Evolutionary conservation across 768 basidiomycete species (phyloP).

Genomic region (Macrocybe gigantea): DNA sequence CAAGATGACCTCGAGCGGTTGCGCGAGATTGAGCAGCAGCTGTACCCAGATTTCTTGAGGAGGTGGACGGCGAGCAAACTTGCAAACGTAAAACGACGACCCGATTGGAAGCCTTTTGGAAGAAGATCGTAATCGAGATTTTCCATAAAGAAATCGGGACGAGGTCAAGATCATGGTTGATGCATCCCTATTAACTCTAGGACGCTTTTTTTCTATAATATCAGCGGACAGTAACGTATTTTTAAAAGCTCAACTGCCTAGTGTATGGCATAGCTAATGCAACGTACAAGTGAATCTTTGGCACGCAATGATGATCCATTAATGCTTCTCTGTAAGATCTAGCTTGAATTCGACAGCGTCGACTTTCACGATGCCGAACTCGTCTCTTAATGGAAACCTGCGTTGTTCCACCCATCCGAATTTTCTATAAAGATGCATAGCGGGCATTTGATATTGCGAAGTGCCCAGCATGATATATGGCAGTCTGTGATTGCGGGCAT

Average conservation of each 20-base stretch:
- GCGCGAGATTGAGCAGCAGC: constrained; percentile 20
- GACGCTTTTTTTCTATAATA: too few relatives aligned
- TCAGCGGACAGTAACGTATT: too few relatives aligned
- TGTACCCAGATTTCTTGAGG: constrained; percentile 17
- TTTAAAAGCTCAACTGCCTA: too few relatives aligned
- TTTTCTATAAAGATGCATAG: constrained; percentile 5
- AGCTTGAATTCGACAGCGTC: background rate
- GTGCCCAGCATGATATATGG: constrained; percentile 1
- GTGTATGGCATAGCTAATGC: too few relatives aligned
- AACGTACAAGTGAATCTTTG: too few relatives aligned
- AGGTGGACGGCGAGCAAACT: constrained; percentile 16
- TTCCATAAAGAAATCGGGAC: background rate
- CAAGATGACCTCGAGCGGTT: constrained; percentile 15
- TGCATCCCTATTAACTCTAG: too few relatives aligned
- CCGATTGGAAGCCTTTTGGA: background rate
- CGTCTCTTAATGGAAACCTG: background rate
- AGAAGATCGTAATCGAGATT: background rate
- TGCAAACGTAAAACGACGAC: background rate
- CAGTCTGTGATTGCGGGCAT: constrained; percentile 2
- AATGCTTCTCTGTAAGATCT: background rate
- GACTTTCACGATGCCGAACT: background rate
- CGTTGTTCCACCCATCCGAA: constrained; percentile 13
- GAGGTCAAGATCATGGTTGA: too few relatives aligned
- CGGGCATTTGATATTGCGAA: constrained; percentile 2
- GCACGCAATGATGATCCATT: too few relatives aligned